Evolutionary conservation across 257 asterid genomes (phyloP).

Genomic region (Solanum gracilifrons): DNA sequence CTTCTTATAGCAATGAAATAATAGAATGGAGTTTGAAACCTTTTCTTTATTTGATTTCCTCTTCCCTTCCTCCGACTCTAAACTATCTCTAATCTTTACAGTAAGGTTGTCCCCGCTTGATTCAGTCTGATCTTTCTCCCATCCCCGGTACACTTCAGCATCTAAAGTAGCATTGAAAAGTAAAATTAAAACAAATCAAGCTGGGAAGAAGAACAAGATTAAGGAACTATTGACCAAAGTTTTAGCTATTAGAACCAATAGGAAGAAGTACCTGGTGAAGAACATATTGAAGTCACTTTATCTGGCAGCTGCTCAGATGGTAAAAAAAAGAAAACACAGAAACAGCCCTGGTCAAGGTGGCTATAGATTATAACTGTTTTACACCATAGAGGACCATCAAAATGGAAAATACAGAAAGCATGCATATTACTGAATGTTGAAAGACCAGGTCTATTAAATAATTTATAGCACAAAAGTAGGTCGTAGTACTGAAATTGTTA

Average conservation of each 20-base stretch:
- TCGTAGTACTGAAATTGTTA: not conserved
- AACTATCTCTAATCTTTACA: slow-evolving; percentile 13
- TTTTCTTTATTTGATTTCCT: slow-evolving; percentile 39
- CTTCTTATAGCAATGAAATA: not conserved
- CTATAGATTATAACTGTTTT: not conserved
- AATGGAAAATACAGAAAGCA: not conserved
- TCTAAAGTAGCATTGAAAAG: slow-evolving; percentile 25
- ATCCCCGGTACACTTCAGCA: slow-evolving; percentile 19
- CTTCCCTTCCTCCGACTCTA: slow-evolving; percentile 38
- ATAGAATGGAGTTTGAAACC: slow-evolving; percentile 22
- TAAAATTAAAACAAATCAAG: not conserved
- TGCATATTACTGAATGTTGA: not conserved
- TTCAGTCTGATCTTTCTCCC: slow-evolving; percentile 19
- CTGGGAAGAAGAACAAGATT: not conserved
- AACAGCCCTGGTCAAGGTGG: not conserved
- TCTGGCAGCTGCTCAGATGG: slow-evolving; percentile 15
- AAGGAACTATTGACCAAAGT: slow-evolving; percentile 4
- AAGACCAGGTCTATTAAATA: not conserved
- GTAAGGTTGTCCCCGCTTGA: slow-evolving; percentile 21
- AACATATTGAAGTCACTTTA: slow-evolving; percentile 14
- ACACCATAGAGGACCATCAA: not conserved
- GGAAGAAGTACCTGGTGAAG: slow-evolving; percentile 32
- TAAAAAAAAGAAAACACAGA: not conserved
- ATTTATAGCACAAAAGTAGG: not conserved
- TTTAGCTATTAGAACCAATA: not conserved